phyloP scores from a whole-genome alignment of 2,329 filamentous ascomycete species.

The Epichloe coenophiala region DNA sequence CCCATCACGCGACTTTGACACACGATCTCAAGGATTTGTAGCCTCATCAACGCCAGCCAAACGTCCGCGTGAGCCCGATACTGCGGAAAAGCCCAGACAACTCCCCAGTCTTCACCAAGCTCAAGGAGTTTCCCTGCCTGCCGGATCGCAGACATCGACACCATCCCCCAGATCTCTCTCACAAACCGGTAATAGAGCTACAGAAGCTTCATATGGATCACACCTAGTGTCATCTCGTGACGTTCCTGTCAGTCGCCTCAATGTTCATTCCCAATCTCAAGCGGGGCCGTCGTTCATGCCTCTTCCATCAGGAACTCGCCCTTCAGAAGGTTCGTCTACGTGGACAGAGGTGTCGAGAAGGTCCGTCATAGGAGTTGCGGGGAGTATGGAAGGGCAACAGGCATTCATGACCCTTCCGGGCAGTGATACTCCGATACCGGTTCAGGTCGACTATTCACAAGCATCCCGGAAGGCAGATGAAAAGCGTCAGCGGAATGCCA shows the following conservation, averaged over 20 bases:
- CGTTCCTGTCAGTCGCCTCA: slow-evolving; percentile 7
- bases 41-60: slow-evolving; percentile 17
- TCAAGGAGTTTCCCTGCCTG: slow-evolving; percentile 11
- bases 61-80: slow-evolving; percentile 18
- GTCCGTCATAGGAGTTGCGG: slow-evolving; percentile 14
- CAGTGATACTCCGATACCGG: slow-evolving; percentile 30
- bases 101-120: slow-evolving; percentile 14
- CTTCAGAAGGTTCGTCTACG: slow-evolving; percentile 12
- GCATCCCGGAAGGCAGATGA: slow-evolving; percentile 74
- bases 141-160: slow-evolving; percentile 9
- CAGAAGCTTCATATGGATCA: slow-evolving; percentile 13
- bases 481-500: slow-evolving; percentile 73
- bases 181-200: slow-evolving; percentile 18
- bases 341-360: slow-evolving; percentile 22
- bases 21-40: slow-evolving; percentile 9
- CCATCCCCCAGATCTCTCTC: slow-evolving; percentile 22
- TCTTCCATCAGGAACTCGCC: slow-evolving; percentile 9
- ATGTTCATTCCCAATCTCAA: slow-evolving; percentile 12
- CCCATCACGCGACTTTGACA: slow-evolving; percentile 12
- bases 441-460: slow-evolving; percentile 67
- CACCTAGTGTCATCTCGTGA: slow-evolving; percentile 11
- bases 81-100: slow-evolving; percentile 14
- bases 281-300: slow-evolving; percentile 10
- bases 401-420: slow-evolving; percentile 26
- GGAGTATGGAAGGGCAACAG: slow-evolving; percentile 21